Percentiles rank a stretch among this genome's conserved stretches.
These are phyloP conservation scores for Leucocoprinus leucothites DNA, from an alignment of 768 basidiomycete species.

Conservation along the genomic window DNA sequence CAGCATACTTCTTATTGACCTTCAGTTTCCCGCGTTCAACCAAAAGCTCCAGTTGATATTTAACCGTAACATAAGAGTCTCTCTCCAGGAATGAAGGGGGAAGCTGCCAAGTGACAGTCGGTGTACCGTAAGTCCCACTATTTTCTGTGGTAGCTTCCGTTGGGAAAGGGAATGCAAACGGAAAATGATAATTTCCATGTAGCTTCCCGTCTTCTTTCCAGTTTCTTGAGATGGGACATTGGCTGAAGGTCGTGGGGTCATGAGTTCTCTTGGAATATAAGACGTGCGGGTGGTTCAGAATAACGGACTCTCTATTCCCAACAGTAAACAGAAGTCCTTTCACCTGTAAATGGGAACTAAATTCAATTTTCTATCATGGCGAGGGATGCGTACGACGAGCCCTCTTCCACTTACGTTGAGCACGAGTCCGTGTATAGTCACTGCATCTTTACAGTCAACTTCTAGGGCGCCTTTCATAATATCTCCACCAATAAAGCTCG, in stretches of 20 bases:
- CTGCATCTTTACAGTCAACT: neutral
- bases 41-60: constrained; percentile 34
- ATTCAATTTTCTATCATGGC: too few species aligned
- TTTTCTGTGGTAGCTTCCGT: constrained; percentile 21
- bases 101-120: constrained; percentile 16
- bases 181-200: constrained; percentile 34
- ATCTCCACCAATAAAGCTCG: neutral
- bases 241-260: constrained; percentile 19
- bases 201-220: constrained; percentile 30
- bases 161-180: constrained; percentile 38
- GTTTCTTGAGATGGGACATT: constrained; percentile 6
- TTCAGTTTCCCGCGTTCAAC: constrained; percentile 36
- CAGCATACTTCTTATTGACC: constrained; percentile 31
- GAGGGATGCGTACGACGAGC: too few species aligned
- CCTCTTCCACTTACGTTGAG: too few species aligned
- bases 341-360: neutral
- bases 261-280: constrained; percentile 28
- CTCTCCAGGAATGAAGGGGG: constrained; percentile 37
- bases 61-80: constrained; percentile 26
- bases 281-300: constrained; percentile 14
- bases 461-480: neutral
- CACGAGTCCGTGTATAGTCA: too few species aligned
- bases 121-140: neutral
- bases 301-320: constrained; percentile 1
- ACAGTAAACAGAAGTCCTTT: neutral